phyloP scores from a whole-genome alignment of 2,329 filamentous ascomycete genomes.

The Elsinoe batatas region DNA sequence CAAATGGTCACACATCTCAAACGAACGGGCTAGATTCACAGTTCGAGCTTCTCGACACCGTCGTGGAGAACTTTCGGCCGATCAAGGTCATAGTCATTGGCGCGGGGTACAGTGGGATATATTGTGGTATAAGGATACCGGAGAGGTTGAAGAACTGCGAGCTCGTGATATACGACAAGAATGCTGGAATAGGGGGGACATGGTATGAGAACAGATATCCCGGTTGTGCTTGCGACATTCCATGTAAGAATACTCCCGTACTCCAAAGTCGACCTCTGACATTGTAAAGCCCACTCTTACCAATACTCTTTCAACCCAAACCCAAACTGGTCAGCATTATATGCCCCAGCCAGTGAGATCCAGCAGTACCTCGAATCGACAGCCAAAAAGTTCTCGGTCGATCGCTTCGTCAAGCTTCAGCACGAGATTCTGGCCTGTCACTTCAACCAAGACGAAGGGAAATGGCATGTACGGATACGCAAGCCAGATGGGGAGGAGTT shows the following conservation, averaged over 20 bases:
- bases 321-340: constrained; percentile 32
- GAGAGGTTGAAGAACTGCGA: constrained; percentile 32
- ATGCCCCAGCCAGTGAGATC: constrained; percentile 32
- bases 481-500: constrained; percentile 25
- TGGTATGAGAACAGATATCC: constrained; percentile 36
- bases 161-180: constrained; percentile 36
- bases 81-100: constrained; percentile 37
- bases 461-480: constrained; percentile 30
- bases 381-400: constrained; percentile 28
- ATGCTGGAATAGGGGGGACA: constrained; percentile 31
- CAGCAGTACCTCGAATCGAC: constrained; percentile 29
- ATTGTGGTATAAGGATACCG: constrained; percentile 35
- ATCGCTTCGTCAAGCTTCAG: constrained; percentile 29
- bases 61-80: constrained; percentile 34
- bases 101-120: constrained; percentile 36
- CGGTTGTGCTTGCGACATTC: constrained; percentile 31
- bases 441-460: constrained; percentile 26
- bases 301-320: constrained; percentile 37
- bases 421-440: constrained; percentile 28
- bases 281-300: constrained; percentile 29
- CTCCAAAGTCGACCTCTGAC: background rate
- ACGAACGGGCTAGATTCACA: constrained; percentile 14
- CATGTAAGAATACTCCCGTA: constrained; percentile 12
- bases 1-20: background rate
- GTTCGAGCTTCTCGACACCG: constrained; percentile 29